phyloP scores from a whole-genome alignment of 2,329 filamentous ascomycete species.

The Sarocladium strictum region DNA sequence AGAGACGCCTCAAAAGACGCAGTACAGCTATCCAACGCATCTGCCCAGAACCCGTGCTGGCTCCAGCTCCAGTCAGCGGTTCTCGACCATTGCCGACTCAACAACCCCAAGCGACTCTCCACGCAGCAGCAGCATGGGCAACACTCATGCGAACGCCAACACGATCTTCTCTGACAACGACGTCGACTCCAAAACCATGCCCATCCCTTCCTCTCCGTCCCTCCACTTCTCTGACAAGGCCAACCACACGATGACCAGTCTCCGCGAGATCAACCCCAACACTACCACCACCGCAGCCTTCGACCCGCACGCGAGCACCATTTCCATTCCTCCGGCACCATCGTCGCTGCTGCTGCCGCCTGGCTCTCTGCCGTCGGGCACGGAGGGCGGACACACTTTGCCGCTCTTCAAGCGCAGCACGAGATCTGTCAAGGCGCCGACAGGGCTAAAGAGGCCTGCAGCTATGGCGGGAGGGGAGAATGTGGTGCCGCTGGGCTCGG shows the following conservation, averaged over 20 bases:
- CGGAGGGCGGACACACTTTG: conserved; percentile 31
- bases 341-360: neutral
- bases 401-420: conserved; percentile 42
- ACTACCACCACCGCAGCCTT: conserved; percentile 38
- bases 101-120: conserved; percentile 10
- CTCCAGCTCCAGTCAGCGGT: conserved; percentile 33
- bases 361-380: neutral
- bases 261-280: conserved; percentile 52
- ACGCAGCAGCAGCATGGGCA: conserved; percentile 11
- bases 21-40: conserved; percentile 73
- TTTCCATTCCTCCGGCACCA: conserved; percentile 19
- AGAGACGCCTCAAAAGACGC: conserved; percentile 72
- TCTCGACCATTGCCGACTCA: conserved; percentile 33
- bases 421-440: conserved; percentile 15
- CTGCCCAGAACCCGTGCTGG: conserved; percentile 63
- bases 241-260: conserved; percentile 33
- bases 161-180: conserved; percentile 7
- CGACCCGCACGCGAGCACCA: conserved; percentile 36
- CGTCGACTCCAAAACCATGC: conserved; percentile 19
- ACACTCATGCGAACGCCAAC: neutral
- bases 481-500: conserved; percentile 29
- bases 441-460: conserved; percentile 11
- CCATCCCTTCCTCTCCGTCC: conserved; percentile 14
- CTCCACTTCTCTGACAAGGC: conserved; percentile 10
- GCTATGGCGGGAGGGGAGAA: conserved; percentile 46